Percentiles rank a stretch among this genome's conserved stretches.
phyloP scores from a whole-genome alignment of 768 basidiomycete genomes.

The Lentinus brumalis region DNA sequence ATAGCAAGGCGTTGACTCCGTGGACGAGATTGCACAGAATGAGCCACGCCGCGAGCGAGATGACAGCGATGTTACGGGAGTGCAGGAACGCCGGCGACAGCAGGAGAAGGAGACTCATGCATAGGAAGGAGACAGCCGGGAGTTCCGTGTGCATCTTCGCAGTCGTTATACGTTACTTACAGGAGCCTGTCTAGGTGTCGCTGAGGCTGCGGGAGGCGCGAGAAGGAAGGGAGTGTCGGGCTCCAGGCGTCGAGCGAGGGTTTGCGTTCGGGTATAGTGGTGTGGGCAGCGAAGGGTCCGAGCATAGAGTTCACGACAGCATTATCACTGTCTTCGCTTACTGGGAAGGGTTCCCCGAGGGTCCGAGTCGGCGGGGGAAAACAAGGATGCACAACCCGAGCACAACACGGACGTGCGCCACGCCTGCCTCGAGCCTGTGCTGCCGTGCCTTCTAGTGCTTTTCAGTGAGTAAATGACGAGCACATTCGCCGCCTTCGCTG shows the following conservation, averaged over 20 bases:
- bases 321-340: background rate
- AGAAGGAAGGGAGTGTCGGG: constrained; percentile 4
- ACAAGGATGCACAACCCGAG: constrained; percentile 7
- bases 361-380: background rate
- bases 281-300: background rate
- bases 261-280: constrained; percentile 6
- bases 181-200: background rate
- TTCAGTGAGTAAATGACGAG: background rate
- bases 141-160: constrained; percentile 29
- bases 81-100: constrained; percentile 13
- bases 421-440: background rate
- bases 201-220: background rate
- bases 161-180: background rate
- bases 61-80: constrained; percentile 32
- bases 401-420: background rate
- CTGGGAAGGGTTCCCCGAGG: background rate
- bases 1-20: constrained; percentile 60
- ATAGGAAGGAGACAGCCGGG: constrained; percentile 31
- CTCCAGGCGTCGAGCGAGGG: constrained; percentile 3
- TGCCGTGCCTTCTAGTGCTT: constrained; percentile 3
- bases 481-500: background rate
- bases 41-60: constrained; percentile 36
- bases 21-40: constrained; percentile 34
- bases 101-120: constrained; percentile 24
- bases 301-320: background rate